A percentile compares a stretch with the other conserved stretches of the same genome.
These are phyloP conservation scores for Evansstolkia leycettana DNA, from an alignment of 495 filamentous ascomycete species.

Conservation along the genomic window DNA sequence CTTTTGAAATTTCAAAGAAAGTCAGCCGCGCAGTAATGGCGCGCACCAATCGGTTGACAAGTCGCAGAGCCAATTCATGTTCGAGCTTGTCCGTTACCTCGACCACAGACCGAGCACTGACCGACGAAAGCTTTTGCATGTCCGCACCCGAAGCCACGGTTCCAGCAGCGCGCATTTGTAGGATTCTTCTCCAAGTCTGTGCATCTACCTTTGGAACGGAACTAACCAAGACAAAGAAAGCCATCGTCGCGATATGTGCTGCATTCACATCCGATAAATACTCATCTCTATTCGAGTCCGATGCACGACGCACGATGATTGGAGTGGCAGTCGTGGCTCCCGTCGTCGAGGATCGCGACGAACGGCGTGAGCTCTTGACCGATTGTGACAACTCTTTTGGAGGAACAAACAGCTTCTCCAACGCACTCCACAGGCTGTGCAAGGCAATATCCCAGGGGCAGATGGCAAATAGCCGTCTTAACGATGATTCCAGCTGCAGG, in stretches of 20 bases:
- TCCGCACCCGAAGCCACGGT: slow-evolving; percentile 35
- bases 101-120: slow-evolving; percentile 18
- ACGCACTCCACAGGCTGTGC: slow-evolving; percentile 64
- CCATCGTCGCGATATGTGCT: slow-evolving; percentile 42
- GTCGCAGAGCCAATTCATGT: slow-evolving; percentile 44
- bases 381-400: slow-evolving; percentile 40
- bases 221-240: slow-evolving; percentile 44
- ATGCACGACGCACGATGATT: slow-evolving; percentile 15
- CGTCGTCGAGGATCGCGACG: slow-evolving; percentile 22
- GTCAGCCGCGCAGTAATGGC: slow-evolving; percentile 40
- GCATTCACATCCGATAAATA: slow-evolving; percentile 41
- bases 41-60: slow-evolving; percentile 41
- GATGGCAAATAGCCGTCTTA: slow-evolving; percentile 23
- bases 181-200: slow-evolving; percentile 37
- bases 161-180: slow-evolving; percentile 40
- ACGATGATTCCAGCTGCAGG: slow-evolving; percentile 16
- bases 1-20: slow-evolving; percentile 39
- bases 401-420: slow-evolving; percentile 55
- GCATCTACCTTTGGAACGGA: slow-evolving; percentile 32
- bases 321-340: slow-evolving; percentile 10
- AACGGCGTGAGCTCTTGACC: slow-evolving; percentile 21
- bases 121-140: slow-evolving; percentile 20
- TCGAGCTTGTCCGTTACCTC: slow-evolving; percentile 43
- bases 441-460: slow-evolving; percentile 46
- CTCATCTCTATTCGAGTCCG: slow-evolving; percentile 17